Evolutionary conservation across 2,329 filamentous ascomycete genomes (phyloP).

Genomic region (Colletotrichum sp.): DNA sequence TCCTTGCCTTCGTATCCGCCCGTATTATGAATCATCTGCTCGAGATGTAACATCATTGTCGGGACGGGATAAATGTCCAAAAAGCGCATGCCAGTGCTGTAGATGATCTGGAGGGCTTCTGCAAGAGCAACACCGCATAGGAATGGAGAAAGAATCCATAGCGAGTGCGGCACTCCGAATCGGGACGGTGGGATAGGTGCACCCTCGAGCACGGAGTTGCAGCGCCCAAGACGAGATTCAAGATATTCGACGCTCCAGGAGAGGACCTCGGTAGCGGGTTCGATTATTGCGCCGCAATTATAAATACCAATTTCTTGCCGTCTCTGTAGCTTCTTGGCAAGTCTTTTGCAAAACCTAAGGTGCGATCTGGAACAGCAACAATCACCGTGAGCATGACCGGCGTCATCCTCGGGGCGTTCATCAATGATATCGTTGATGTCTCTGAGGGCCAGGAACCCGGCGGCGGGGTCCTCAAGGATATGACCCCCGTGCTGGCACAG

Average conservation of each 20-base stretch:
- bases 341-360: too few species aligned
- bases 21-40: slow-evolving; percentile 44
- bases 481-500: slow-evolving; percentile 35
- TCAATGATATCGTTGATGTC: neutral
- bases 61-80: slow-evolving; percentile 46
- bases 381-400: too few species aligned
- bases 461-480: slow-evolving; percentile 33
- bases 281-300: too few species aligned
- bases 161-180: neutral
- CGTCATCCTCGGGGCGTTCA: neutral
- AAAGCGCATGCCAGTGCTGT: slow-evolving; percentile 35
- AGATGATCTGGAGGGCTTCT: slow-evolving; percentile 47
- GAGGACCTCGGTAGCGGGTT: too few species aligned
- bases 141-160: slow-evolving; percentile 47
- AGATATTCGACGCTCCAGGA: too few species aligned
- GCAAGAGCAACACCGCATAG: slow-evolving; percentile 49
- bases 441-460: neutral
- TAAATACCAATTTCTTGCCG: too few species aligned
- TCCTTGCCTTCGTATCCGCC: too few species aligned
- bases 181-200: neutral
- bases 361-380: too few species aligned
- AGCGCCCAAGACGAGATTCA: too few species aligned
- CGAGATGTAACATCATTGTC: slow-evolving; percentile 44
- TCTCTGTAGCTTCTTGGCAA: too few species aligned
- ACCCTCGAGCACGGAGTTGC: too few species aligned